Base-by-base conservation (phyloP, 768 basidiomycete genomes). In the Trametopsis cervina region DNA sequence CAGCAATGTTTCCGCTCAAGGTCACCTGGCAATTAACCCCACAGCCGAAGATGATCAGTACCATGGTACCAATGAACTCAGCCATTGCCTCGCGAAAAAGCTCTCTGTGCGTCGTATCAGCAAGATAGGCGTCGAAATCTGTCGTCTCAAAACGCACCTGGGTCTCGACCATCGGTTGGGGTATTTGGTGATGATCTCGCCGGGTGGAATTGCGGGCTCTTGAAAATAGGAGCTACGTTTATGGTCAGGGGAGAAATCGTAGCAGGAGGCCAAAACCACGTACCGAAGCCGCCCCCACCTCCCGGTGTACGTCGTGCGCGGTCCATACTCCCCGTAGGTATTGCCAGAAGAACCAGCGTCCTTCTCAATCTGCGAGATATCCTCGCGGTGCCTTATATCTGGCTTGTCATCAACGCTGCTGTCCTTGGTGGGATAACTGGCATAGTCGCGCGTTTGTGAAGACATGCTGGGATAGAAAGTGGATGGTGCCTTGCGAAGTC, bases 61-160 rank as follows among this genome's bases (percentile, higher is more conserved):
- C 43, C 42, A 49, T 39, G 24, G 33, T 40, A 37, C 52, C 52
- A 39, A 53, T 36, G 42, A 49, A 49, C 29, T 53, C 52, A 4
- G 83, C 83, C 22, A 70, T 70, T 10, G 80, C 74, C 61, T 85
- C 82, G 50, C 77, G 70, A 37, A 83, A 59, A 39, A 60, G 55
- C 47, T 68, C 63, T 25, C 80, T 77, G 51, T 25, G 33, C 12
- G 24, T 15, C 25, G 36, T 15, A 10, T 6, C 23, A 20, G 4
- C 12, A n/a, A 27, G 24, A 33, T 24, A 24, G 13, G 17, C 22
- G 33, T 42, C n/a, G 37, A 45, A 18, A 24, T 3, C 11, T 26
- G 20, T 22, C 21, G n/a, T 12, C 12, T 11, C 24, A 18, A 26
- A 7, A 26, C 49, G 22, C 40, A 50, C 49, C 49, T 27, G n/a